phyloP scores from a whole-genome alignment of 2,329 filamentous ascomycete genomes.

The Diaporthe vaccinii region DNA sequence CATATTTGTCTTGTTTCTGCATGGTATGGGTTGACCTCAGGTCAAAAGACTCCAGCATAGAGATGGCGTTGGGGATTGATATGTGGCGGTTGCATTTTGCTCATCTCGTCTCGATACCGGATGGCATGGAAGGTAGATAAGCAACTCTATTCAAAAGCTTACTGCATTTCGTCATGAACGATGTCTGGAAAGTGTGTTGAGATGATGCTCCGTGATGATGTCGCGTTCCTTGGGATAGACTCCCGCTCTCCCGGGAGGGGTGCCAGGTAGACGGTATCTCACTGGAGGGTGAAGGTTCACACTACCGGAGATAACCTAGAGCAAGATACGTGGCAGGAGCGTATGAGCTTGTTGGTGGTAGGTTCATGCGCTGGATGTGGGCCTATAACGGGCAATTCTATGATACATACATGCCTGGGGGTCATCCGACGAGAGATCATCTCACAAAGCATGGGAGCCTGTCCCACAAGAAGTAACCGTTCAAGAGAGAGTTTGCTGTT shows the following conservation, averaged over 20 bases:
- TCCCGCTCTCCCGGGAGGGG: background rate
- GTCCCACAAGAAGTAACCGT: no score
- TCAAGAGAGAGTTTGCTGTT: no score
- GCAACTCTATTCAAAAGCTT: background rate
- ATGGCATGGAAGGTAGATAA: background rate
- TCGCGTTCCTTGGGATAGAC: background rate
- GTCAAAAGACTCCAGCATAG: slow-evolving; percentile 3
- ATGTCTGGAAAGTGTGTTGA: background rate
- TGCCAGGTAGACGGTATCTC: background rate
- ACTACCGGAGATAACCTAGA: background rate
- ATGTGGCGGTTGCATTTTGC: background rate
- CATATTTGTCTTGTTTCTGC: background rate
- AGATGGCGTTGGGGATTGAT: slow-evolving; percentile 14
- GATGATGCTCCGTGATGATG: background rate
- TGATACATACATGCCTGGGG: background rate
- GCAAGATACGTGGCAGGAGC: background rate
- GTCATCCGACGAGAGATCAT: background rate
- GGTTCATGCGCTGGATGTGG: background rate
- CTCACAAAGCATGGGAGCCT: no score
- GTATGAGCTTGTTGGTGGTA: background rate
- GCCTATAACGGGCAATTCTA: background rate
- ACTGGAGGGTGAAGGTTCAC: background rate
- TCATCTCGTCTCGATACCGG: background rate
- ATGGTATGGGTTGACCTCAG: background rate
- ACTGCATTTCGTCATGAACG: slow-evolving; percentile 17